These are phyloP conservation scores for Corymbia calophylla DNA, from an alignment of 441 rosid species.

Conservation along the genomic window DNA sequence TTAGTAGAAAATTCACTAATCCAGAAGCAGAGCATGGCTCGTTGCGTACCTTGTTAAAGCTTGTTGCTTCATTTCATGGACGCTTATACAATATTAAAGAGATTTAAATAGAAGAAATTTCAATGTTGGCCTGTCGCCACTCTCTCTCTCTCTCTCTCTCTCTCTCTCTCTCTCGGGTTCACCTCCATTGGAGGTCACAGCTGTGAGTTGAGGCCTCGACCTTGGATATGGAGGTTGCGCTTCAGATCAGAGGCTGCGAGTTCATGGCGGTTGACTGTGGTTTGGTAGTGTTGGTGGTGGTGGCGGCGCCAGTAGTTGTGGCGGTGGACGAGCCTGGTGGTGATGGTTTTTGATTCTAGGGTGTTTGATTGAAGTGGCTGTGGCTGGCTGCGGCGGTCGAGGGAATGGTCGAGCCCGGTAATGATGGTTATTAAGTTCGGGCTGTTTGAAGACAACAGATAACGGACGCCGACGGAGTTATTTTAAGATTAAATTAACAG, in stretches of 20 bases:
- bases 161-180: neutral
- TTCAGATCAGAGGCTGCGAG: neutral
- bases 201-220: neutral
- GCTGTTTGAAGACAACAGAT: neutral
- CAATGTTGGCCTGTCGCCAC: neutral
- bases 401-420: neutral
- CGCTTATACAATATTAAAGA: neutral
- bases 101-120: neutral
- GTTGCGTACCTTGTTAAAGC: neutral
- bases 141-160: neutral
- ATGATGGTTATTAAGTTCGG: neutral
- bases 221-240: neutral
- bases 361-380: neutral
- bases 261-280: neutral
- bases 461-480: rapidly evolving
- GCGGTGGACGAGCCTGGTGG: neutral
- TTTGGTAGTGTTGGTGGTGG: neutral
- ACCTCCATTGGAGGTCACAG: neutral
- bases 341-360: neutral
- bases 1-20: neutral
- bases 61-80: neutral
- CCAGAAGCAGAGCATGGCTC: neutral
- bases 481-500: neutral
- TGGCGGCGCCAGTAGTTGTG: neutral
- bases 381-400: neutral